Evolutionary conservation across 2,329 filamentous ascomycete species (phyloP).

Genomic region (Trichoderma asperellum): DNA sequence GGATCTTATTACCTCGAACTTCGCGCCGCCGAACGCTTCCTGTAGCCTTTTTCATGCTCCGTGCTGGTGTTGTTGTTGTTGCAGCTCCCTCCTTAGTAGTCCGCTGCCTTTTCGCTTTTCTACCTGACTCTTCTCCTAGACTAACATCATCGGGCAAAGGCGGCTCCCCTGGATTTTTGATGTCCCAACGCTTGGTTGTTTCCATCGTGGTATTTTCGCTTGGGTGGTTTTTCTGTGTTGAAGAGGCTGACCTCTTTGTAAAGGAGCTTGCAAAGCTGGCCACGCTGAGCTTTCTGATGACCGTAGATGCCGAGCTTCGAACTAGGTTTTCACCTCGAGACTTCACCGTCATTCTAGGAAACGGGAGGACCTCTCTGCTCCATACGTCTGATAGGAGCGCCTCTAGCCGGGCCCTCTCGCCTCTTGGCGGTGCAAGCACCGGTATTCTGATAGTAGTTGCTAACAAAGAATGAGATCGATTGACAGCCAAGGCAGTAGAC

Average conservation of each 20-base stretch:
- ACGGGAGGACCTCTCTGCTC: slow-evolving; percentile 79
- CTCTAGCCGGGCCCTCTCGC: slow-evolving; percentile 79
- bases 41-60: background rate
- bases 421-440: slow-evolving; percentile 72
- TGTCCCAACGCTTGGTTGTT: slow-evolving; percentile 22
- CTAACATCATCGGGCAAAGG: background rate
- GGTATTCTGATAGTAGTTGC: slow-evolving; percentile 67
- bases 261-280: slow-evolving; percentile 79
- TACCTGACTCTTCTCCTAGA: slow-evolving; percentile 9
- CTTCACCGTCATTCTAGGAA: slow-evolving; percentile 75
- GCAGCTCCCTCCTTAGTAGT: background rate
- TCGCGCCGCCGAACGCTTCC: background rate
- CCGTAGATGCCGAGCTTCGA: slow-evolving; percentile 76
- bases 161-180: background rate
- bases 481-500: slow-evolving; percentile 59
- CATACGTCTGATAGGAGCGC: slow-evolving; percentile 76
- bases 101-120: slow-evolving; percentile 25
- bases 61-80: background rate
- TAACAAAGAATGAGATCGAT: slow-evolving; percentile 79
- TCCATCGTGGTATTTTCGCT: slow-evolving; percentile 12
- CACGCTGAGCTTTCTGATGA: slow-evolving; percentile 87
- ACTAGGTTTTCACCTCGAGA: slow-evolving; percentile 72
- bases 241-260: slow-evolving; percentile 68
- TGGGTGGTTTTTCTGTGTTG: slow-evolving; percentile 36
- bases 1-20: background rate